Conservation (phyloP, 2,329 filamentous ascomycete genomes). For the Chaetomium olivaceum region DNA sequence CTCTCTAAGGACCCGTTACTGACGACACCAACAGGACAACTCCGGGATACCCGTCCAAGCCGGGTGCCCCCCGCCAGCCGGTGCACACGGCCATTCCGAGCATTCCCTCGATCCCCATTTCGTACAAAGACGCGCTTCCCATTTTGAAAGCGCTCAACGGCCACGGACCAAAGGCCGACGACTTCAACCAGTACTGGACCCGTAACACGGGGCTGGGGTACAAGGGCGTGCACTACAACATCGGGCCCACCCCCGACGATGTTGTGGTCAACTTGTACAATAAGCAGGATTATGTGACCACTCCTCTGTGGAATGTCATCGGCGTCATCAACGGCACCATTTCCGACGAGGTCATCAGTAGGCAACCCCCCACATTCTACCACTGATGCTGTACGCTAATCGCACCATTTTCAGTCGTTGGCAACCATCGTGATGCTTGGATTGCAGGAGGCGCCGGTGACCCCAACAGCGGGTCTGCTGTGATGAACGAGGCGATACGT, state of each 20-base stretch:
- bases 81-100: conserved; percentile 70
- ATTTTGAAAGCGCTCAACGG: conserved; percentile 90
- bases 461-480: conserved; percentile 79
- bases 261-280: conserved; percentile 74
- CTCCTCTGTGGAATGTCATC: conserved; percentile 87
- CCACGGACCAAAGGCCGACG: conserved; percentile 73
- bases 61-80: conserved; percentile 75
- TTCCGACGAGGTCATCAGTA: conserved; percentile 72
- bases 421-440: conserved; percentile 84
- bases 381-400: background rate
- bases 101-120: conserved; percentile 90
- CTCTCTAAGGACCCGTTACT: conserved; percentile 1
- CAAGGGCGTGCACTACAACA: conserved; percentile 80
- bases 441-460: conserved; percentile 80
- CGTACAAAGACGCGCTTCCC: conserved; percentile 81
- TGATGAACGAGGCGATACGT: conserved; percentile 73
- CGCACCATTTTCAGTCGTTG: conserved; percentile 56
- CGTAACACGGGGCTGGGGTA: conserved; percentile 70
- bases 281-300: conserved; percentile 78
- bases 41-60: conserved; percentile 89
- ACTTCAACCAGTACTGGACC: conserved; percentile 72
- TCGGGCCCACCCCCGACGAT: conserved; percentile 75
- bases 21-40: conserved; percentile 60
- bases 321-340: conserved; percentile 88
- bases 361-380: conserved; percentile 1